Conservation (phyloP, 2,329 filamentous ascomycete genomes). For the Bimuria novae-zelandiae region DNA sequence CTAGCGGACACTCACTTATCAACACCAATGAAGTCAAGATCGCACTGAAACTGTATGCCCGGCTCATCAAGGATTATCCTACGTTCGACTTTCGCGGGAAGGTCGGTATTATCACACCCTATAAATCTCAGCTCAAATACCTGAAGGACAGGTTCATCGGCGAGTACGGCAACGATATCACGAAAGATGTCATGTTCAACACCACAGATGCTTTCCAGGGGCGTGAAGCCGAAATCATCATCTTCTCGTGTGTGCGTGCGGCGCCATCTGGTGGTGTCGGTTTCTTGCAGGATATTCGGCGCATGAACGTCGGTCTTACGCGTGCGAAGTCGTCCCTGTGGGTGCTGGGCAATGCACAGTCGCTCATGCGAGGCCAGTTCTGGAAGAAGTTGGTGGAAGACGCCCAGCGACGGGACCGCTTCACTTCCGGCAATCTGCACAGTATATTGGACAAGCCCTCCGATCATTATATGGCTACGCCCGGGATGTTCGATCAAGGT, state of each 20-base stretch:
- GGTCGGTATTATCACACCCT: slow-evolving; percentile 96
- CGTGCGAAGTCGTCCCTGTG: slow-evolving; percentile 95
- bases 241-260: slow-evolving; percentile 97
- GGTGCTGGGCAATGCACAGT: slow-evolving; percentile 91
- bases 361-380: slow-evolving; percentile 83
- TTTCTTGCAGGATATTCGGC: slow-evolving; percentile 96
- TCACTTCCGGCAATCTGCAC: slow-evolving; percentile 70
- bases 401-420: slow-evolving; percentile 72
- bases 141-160: slow-evolving; percentile 75
- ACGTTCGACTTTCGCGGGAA: slow-evolving; percentile 75
- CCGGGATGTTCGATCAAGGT: slow-evolving; percentile 27
- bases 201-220: slow-evolving; percentile 98
- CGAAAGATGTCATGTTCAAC: slow-evolving; percentile 90
- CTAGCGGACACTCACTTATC: slow-evolving; percentile 84
- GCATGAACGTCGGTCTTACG: slow-evolving; percentile 98
- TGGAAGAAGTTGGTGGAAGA: slow-evolving; percentile 88
- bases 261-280: slow-evolving; percentile 92
- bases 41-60: slow-evolving; percentile 81
- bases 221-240: slow-evolving; percentile 95
- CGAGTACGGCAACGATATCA: slow-evolving; percentile 74
- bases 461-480: slow-evolving; percentile 41
- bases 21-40: slow-evolving; percentile 87
- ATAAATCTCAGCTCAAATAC: slow-evolving; percentile 88
- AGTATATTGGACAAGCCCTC: slow-evolving; percentile 60
- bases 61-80: slow-evolving; percentile 73